Evolutionary conservation across 73 alveolate genomes (phyloP), one percentile per base, ranked within the genome.

Genomic region (Blepharisma japonicum): DNA sequence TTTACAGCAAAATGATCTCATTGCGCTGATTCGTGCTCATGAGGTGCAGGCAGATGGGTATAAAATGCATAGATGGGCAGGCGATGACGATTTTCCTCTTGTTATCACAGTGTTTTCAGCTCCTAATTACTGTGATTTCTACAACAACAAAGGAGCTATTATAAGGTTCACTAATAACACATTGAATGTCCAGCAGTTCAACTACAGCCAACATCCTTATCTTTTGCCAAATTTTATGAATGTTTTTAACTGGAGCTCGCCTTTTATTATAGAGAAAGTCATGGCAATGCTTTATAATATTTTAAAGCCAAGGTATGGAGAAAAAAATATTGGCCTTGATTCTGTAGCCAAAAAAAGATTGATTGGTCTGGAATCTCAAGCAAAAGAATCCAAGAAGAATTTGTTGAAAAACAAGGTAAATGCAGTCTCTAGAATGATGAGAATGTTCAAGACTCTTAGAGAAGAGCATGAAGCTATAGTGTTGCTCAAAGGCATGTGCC

Each of bases 41-140:
- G 98, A 93, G 80, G 96, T 96, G 9, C 85, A 92, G 80, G 82
- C 90, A 51, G 98, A 92, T 77, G 98, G 98, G 8, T 92, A 90
- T 81, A 87, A 91, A 85, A 86, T 93, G 93, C 90, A 93, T 77
- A 88, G 83, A 77, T 93, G 96, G 94, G 86, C 87, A 82, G 94
- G 86, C 14, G 32, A 32, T 3, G 77, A 83, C n/a, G 96, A 89
- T 25, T 93, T 93, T 70, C 98, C 98, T 9, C 88, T 84, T 9
- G 96, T 93, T 21, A 84, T 93, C 45, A 93, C 98, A 14, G 88
- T 93, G 8, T 93, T 93, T 70, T 78, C 92, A 55, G 98, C 98
- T 27, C 98, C 98, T 8, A 92, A 92, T 84, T 92, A 92, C 81
- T 92, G 98, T 45, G 98, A 92, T 90, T 95, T 90, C 18, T 92